These are phyloP conservation scores for Pugionium cornutum DNA, from an alignment of 345 rosid species.

Conservation along the genomic window DNA sequence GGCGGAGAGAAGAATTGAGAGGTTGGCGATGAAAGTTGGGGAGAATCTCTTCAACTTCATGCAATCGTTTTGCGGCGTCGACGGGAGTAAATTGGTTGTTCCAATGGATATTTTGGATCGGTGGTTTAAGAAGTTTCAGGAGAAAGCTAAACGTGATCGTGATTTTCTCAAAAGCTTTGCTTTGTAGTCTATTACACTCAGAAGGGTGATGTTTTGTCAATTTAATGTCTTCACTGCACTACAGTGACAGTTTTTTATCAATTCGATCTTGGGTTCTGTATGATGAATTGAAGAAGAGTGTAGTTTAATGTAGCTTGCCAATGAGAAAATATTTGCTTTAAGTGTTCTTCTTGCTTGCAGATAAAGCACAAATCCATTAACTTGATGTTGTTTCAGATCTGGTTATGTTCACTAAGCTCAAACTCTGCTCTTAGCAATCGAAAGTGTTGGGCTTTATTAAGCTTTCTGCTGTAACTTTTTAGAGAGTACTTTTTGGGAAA, in stretches of 20 bases:
- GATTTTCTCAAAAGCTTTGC: slow-evolving; percentile 76
- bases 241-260: background rate
- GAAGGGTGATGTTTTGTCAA: slow-evolving; percentile 12
- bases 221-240: background rate
- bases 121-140: slow-evolving; percentile 96
- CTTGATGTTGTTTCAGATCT: slow-evolving; percentile 1
- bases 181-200: slow-evolving; percentile 41
- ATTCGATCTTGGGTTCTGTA: slow-evolving; percentile 1
- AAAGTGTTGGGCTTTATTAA: background rate
- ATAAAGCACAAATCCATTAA: background rate
- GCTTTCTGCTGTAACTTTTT: too few species aligned
- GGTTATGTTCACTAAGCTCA: slow-evolving; percentile 2
- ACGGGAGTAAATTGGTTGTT: slow-evolving; percentile 79
- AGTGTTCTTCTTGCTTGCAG: background rate
- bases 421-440: background rate
- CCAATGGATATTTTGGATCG: slow-evolving; percentile 95
- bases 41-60: slow-evolving; percentile 88
- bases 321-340: background rate
- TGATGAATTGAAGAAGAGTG: slow-evolving; percentile 1
- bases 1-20: slow-evolving; percentile 66
- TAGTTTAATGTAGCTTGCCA: background rate
- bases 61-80: slow-evolving; percentile 96
- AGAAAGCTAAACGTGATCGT: slow-evolving; percentile 88
- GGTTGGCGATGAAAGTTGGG: slow-evolving; percentile 90
- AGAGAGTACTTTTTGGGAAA: too few species aligned